Base-by-base conservation (phyloP, 306 rosid genomes). In the Castanospermum australe region DNA sequence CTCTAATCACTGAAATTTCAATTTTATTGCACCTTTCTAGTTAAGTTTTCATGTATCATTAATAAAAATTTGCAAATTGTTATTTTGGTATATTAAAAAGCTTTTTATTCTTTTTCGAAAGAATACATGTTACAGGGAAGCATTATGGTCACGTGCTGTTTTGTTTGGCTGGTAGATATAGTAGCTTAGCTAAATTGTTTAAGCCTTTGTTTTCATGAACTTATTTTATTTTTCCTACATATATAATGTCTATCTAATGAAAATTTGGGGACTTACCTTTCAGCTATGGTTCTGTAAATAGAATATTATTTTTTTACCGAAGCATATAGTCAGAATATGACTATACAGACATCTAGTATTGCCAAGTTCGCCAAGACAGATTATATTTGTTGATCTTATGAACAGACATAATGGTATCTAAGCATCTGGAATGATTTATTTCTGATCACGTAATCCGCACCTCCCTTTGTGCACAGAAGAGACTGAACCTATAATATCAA, bases 341-440 rank as follows among this genome's bases (percentile, higher is more conserved):
- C 71, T 79, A 39, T 72, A 5, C 32, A 56, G 51, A 18, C 48
- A 72, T 17, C 17, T 67, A 47, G 71, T 20, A 64, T 56, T 78
- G 57, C 77, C 73, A 59, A 25, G 67, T 47, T 67, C 71, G 57
- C n/a, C 15, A 10, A 50, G 60, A 47, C 52, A 39, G 22, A 38
- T 55, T 80, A 11, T 38, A 25, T 71, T 73, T 21, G 0, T 25
- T 73, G 4, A 28, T 54, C 2, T 44, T 64, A 9, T 72, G 67
- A 69, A 33, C 22, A 51, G 44, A 57, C 17, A 12, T 44, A 42
- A 45, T 71, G 44, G 51, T 56, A 48, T 45, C 13, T 44, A 55
- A 44, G 52, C 77, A 35, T 42, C 17, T 47, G 51, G 48, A 65
- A 33, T 24, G 22, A 55, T 71, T 42, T 82, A 24, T 70, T 82